Base-by-base conservation (phyloP, 805 yeast species). In the Huiozyma naganishii region DNA sequence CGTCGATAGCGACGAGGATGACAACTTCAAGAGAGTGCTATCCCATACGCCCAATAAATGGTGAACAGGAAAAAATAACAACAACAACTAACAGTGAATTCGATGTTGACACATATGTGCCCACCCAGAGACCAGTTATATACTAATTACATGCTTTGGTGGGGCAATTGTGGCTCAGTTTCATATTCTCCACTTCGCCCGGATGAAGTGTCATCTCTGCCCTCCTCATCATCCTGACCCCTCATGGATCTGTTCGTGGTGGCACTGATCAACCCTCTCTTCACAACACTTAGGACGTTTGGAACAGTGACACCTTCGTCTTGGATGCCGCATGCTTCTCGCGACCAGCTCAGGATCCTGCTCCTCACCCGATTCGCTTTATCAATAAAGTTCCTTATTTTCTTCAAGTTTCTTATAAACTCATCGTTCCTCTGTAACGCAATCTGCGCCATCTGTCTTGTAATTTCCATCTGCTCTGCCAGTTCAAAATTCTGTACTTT, bases 401-500 rank as follows among this genome's bases (percentile, higher is more conserved):
- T 75, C n/a, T 77, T 69, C 54, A 92, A 67, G 48, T 88, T 83
- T 54, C 90, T 73, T 41, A 88, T 80, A 58, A 82, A 90, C 62
- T 92, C 97, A 57, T 86, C 88, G 46, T 80, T 76, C 48, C 90
- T 77, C 61, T 89, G 95, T 38, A 87, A 68, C 0, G 83, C 82
- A 38, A 81, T 87, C 68, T 74, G 95, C 42, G 76, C 79, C 60
- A 79, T 71, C 54, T 83, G 89, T 48, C 90, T 68, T 1, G 84
- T 70, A 40, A 79, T 83, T 51, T 80, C 84, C 5, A 86, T 83
- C 32, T 71, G 73, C 35, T 75, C 81, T 0, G 69, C 64, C 3
- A 67, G 30, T 32, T 45, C 45, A 7, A 35, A 12, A 4, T 44
- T 30, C 32, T 42, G 45, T 2, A 37, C 27, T 39, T 48, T 42